phyloP scores from a whole-genome alignment of 805 yeast genomes.

The Saccharomyces jurei region DNA sequence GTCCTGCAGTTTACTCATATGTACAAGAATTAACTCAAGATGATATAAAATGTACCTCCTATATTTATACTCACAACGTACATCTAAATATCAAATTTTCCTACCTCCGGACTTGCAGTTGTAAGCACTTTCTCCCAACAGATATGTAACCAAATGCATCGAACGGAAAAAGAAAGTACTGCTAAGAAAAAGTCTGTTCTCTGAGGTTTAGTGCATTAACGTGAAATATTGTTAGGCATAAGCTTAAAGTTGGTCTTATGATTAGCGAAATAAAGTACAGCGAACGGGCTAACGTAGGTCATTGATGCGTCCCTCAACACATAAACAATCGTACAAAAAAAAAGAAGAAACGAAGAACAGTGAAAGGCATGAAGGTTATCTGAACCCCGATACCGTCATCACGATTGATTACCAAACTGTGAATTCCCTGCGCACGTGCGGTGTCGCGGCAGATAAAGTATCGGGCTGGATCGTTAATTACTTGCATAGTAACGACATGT shows the following conservation, averaged over 20 bases:
- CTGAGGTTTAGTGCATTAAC: not conserved
- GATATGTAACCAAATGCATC: not conserved
- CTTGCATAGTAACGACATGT: not conserved
- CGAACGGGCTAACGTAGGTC: not conserved
- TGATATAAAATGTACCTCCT: not conserved
- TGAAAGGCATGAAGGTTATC: not conserved
- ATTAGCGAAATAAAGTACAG: not conserved
- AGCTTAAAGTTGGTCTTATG: not conserved
- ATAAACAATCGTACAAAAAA: not conserved
- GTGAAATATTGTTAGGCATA: not conserved
- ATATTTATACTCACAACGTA: not conserved
- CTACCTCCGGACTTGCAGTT: not conserved
- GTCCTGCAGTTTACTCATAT: not conserved
- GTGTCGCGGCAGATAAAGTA: not conserved
- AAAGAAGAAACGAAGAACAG: not conserved
- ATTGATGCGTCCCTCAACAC: not conserved
- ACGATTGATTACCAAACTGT: not conserved
- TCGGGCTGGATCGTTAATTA: not conserved
- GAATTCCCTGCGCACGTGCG: not conserved
- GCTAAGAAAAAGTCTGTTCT: not conserved
- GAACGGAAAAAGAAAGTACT: constrained; percentile 1
- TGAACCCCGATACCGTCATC: not conserved
- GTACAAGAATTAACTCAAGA: not conserved
- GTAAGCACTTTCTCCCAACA: not conserved
- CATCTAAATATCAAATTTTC: not conserved